Evolutionary conservation across 1,284 basidiomycete species (phyloP).

Genomic region (Malassezia sp.): DNA sequence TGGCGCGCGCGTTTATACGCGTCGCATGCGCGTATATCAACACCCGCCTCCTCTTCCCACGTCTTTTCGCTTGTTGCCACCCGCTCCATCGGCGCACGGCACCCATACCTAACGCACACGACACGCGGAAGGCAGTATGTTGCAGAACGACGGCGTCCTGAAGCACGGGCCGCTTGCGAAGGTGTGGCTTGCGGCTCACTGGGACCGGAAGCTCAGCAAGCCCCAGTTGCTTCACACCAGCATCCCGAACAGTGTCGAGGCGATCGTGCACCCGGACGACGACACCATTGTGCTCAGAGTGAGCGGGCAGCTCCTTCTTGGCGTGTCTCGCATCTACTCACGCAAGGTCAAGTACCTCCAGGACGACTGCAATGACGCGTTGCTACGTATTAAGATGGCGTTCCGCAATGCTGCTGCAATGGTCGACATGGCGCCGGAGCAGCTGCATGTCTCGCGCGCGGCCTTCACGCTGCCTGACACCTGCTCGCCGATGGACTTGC

Average conservation of each 20-base stretch:
- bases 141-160: conserved; percentile 83
- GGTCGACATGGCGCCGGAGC: conserved; percentile 88
- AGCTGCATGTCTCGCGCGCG: conserved; percentile 71
- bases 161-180: conserved; percentile 85
- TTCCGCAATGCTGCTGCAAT: conserved; percentile 67
- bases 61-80: too few relatives aligned
- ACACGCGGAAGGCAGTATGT: conserved; percentile 52
- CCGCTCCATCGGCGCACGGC: too few relatives aligned
- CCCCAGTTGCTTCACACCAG: conserved; percentile 84
- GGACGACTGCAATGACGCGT: conserved; percentile 92
- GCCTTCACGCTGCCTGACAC: conserved; percentile 70
- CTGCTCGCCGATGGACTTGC: conserved; percentile 62
- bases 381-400: conserved; percentile 89
- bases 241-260: conserved; percentile 70
- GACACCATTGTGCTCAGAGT: conserved; percentile 77
- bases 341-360: conserved; percentile 92
- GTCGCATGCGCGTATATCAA: too few relatives aligned
- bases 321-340: conserved; percentile 93
- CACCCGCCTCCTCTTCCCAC: too few relatives aligned
- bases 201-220: conserved; percentile 94
- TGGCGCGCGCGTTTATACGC: neutral
- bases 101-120: too few relatives aligned
- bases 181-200: conserved; percentile 97
- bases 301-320: conserved; percentile 85
- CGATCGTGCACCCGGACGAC: conserved; percentile 56